These are phyloP conservation scores for Pichia gijzeniarum DNA, from an alignment of 805 yeast species.

Conservation along the genomic window DNA sequence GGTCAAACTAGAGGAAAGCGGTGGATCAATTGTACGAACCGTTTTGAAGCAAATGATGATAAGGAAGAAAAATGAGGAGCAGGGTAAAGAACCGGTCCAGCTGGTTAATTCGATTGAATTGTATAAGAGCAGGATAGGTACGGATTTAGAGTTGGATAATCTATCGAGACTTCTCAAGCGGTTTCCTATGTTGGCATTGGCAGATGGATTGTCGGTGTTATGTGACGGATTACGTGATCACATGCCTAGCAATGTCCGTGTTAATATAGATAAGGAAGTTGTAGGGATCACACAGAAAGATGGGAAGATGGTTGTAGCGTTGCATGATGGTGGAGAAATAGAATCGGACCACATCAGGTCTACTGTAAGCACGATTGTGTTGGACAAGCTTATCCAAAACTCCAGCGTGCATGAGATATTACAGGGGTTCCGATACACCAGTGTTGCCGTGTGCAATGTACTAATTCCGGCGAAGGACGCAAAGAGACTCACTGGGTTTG, in stretches of 20 bases:
- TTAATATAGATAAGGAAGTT: conserved; percentile 30
- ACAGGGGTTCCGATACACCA: conserved; percentile 33
- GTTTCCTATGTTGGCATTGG: conserved; percentile 57
- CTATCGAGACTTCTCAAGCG: conserved; percentile 36
- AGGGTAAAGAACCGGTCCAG: no score
- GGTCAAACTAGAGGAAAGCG: conserved; percentile 48
- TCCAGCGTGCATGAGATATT: conserved; percentile 14
- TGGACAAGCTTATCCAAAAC: conserved; percentile 30
- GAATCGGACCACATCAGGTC: conserved; percentile 52
- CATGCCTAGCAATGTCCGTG: conserved; percentile 37
- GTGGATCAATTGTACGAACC: conserved; percentile 53
- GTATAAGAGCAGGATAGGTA: conserved; percentile 6
- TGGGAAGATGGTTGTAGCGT: conserved; percentile 16
- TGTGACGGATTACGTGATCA: conserved; percentile 38
- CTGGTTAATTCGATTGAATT: background rate
- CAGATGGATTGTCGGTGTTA: conserved; percentile 48
- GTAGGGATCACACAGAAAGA: conserved; percentile 10
- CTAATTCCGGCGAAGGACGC: conserved; percentile 42
- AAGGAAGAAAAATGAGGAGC: conserved; percentile 10
- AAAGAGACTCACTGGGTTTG: conserved; percentile 61
- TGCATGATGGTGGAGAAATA: conserved; percentile 11
- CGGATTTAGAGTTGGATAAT: conserved; percentile 31
- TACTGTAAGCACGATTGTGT: conserved; percentile 43
- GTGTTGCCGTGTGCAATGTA: conserved; percentile 62
- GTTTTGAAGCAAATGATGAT: conserved; percentile 12